Base-by-base conservation (phyloP, 495 filamentous ascomycete genomes). In the Chaetomium cochliodes region DNA sequence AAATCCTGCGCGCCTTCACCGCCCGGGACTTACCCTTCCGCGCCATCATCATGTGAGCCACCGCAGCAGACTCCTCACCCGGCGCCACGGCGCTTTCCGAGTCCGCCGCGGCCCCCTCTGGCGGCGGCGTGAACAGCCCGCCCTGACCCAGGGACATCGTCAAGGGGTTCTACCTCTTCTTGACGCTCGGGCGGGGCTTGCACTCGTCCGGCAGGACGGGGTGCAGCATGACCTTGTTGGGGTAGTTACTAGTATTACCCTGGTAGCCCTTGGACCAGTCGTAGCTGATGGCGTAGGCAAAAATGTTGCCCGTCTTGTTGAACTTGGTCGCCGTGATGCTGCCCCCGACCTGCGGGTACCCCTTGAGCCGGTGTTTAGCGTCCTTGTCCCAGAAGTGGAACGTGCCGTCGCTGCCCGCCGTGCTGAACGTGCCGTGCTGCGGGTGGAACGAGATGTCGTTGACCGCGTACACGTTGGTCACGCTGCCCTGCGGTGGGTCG, bases 311-410 rank as follows among this genome's bases (percentile, higher is more conserved):
- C 47, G 78, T 86, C 68, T 86, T 84, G 75, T 91, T 93, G 83
- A 97, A 98, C 18, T 82, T 87, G 16, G 90, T 96, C 49, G 87
- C 83, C 13, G 88, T 85, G 75, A 98, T 96, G 55, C 89, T 87
- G 28, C 90, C 92, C 23, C 91, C 90, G 22, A 94, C 90, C 44
- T 88, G 83, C n/a, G 92, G 92, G 71, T 96, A 97, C 18, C 90
- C 90, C 78, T 94, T 96, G 49, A 96, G 83, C 41, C 91, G 84
- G 76, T 94, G 90, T 76, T 96, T 96, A 62, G 92, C 90, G 66
- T 94, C 90, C 80, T 94, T 94, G 73, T 97, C 93, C 90, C 90
- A 93, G 80, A 92, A 96, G 78, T 93, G 89, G 80, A 96, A 96
- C 0, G 91, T 93, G 30, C 93, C 93, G 73, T 98, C 93, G 44